Base-by-base conservation (phyloP, 75 land plant genomes). In the Pinus albicaulis region DNA sequence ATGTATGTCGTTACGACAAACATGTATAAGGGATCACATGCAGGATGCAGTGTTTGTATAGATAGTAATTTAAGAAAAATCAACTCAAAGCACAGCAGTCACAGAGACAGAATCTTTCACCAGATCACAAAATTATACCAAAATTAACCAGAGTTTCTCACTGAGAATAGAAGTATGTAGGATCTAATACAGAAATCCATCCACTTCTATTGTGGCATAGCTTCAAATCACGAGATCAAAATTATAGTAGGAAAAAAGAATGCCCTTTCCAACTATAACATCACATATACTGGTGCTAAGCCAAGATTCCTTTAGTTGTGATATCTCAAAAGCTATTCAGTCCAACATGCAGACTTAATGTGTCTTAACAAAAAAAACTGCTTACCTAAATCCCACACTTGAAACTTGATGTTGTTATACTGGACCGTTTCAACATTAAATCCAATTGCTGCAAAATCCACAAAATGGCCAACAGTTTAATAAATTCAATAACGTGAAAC, bases 361-460 rank as follows among this genome's bases (percentile, higher is more conserved):
- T 48, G 41, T 38, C 41, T 16, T 24, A 31, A 31, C 71, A 71
- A 76, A 64, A 64, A 48, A 5, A 22, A 76, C 31, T 55, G 41
- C 41, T 69, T 86, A 94, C 99, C 99, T 17, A 96, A 84, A 90
- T 96, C 99, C 98, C 98, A 96, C 23, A 96, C 98, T 87, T 96
- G 98, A 60, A 96, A 94, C 73, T 92, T 96, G 70, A 96, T 96
- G 80, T 96, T 94, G 80, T 96, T 96, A 81, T 96, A 94, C 72
- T 96, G 98, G 63, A 96, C 95, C 2, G 98, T 96, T 72, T 94
- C 99, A 59, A 96, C 99, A 81, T 96, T 96, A 64, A 96, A 96
- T n/a, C 98, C 99, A 77, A 96, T 96, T 3, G 99, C 99, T 96
- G 88, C 79, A 78, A 74, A n/a, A 72, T 64, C 71, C 71, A 68